These are phyloP conservation scores for Colletotrichum simmondsii DNA, from an alignment of 2,329 filamentous ascomycete genomes.

Conservation along the genomic window DNA sequence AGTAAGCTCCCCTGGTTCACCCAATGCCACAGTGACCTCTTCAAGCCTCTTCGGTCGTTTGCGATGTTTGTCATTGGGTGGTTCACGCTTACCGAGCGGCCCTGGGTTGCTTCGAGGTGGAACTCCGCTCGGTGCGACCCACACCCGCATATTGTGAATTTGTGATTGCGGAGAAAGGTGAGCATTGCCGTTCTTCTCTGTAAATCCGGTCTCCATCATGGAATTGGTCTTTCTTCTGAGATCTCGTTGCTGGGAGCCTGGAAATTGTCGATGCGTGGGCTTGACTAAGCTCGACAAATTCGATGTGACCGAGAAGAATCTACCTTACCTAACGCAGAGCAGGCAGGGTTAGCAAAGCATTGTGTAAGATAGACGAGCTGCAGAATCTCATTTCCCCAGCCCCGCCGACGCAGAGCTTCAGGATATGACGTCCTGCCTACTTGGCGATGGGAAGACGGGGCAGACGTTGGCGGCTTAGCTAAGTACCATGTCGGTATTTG, in stretches of 20 bases:
- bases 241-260: not conserved
- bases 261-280: not conserved
- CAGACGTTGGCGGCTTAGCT: conserved; percentile 20
- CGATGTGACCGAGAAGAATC: not conserved
- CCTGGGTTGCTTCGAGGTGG: conserved; percentile 5
- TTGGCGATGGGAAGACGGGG: not conserved
- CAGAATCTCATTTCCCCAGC: not conserved
- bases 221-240: not conserved
- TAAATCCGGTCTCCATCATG: not conserved
- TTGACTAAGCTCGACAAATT: conserved; percentile 27
- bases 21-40: not conserved
- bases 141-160: not conserved
- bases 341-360: not conserved
- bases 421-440: not conserved
- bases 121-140: conserved; percentile 20
- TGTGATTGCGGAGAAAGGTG: conserved; percentile 15
- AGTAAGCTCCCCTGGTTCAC: conserved; percentile 19
- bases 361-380: not conserved
- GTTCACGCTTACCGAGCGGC: not conserved
- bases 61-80: conserved; percentile 4
- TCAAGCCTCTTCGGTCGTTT: conserved; percentile 1
- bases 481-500: conserved; percentile 17
- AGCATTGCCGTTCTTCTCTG: not conserved
- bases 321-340: not conserved
- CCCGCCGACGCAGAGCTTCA: not conserved